These are phyloP conservation scores for Cicer bijugum DNA, from an alignment of 306 rosid species.

Conservation along the genomic window DNA sequence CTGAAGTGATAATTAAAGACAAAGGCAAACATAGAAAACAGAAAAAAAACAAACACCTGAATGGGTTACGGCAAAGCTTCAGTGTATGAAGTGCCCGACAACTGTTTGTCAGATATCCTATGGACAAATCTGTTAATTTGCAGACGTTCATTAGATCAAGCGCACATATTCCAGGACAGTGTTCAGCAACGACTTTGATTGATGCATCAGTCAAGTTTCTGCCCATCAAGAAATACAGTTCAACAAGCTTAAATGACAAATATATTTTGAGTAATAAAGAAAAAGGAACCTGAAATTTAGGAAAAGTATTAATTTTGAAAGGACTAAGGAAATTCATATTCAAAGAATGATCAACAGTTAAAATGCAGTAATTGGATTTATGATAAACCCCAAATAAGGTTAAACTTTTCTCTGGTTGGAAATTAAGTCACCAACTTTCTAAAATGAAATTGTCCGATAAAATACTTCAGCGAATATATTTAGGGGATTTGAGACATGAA, in stretches of 20 bases:
- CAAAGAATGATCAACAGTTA: constrained; percentile 27
- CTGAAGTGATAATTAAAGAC: background rate
- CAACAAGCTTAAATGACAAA: constrained; percentile 34
- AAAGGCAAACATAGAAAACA: background rate
- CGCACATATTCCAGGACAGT: constrained; percentile 59
- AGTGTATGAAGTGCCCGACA: constrained; percentile 66
- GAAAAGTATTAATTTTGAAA: background rate
- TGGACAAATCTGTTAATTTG: constrained; percentile 68
- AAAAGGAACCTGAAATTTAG: constrained; percentile 9
- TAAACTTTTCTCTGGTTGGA: background rate
- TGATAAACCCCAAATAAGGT: constrained; percentile 2
- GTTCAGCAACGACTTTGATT: constrained; percentile 70
- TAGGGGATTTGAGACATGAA: constrained; percentile 32
- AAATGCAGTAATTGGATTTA: background rate
- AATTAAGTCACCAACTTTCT: constrained; percentile 1
- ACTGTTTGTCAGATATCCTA: constrained; percentile 82
- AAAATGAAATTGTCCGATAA: constrained; percentile 7
- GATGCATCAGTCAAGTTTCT: constrained; percentile 83
- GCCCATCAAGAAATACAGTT: constrained; percentile 48
- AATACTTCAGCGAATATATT: constrained; percentile 11
- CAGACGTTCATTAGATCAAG: constrained; percentile 65
- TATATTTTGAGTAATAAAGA: constrained; percentile 25
- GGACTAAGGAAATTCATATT: background rate
- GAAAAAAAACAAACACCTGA: constrained; percentile 65
- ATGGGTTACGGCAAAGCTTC: constrained; percentile 67